Evolutionary conservation across 192 early-diverging fungal species (phyloP), one percentile per base, ranked within the genome.

Genomic region (Radiomyces spectabilis): DNA sequence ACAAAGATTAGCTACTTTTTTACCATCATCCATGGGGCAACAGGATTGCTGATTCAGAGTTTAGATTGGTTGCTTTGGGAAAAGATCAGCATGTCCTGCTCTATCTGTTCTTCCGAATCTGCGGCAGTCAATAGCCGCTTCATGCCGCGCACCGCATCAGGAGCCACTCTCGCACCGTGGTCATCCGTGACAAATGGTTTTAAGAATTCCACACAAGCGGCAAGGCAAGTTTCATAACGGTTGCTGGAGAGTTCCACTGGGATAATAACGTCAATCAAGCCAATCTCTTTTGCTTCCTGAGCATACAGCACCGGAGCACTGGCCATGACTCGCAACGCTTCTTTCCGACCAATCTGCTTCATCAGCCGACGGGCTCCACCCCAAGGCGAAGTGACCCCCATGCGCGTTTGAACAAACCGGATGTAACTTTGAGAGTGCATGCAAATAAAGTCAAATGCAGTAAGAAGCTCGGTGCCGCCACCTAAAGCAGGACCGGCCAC

Each of bases 331-430:
- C 57, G 35, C 19, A 85, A 40, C 2, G 82, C 82, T 1, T 63
- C 53, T 5, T 66, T 55, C 6, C 65, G 65, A 0, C 78, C 68
- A 7, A 86, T 61, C 16, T 79, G 55, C 10, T 53, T 34, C 1
- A 75, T 27, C 13, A 79, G 41, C 41, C 80, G 52, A 15, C 51
- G 53, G 15, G 63, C 70, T n/a, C 82, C 82, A 39, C 81, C 82
- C 84, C 84, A 85, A 13, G 78, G 83, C 0, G 85, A 63, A 12
- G 76, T 74, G 4, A 79, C 66, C 3, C 78, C 82, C 80, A 84
- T 84, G 12, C 71, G 59, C 0, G 73, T 63, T 48, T 86, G 81
- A 1, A 85, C 68, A 59, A 85, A 86, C 19, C 73, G 68, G n/a
- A 83, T 41, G n/a, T 52, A 55, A 4, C 77, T 65, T 1, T 47